Evolutionary conservation across 106 monocot genomes (phyloP).

Genomic region (Platanthera guangdongensis): DNA sequence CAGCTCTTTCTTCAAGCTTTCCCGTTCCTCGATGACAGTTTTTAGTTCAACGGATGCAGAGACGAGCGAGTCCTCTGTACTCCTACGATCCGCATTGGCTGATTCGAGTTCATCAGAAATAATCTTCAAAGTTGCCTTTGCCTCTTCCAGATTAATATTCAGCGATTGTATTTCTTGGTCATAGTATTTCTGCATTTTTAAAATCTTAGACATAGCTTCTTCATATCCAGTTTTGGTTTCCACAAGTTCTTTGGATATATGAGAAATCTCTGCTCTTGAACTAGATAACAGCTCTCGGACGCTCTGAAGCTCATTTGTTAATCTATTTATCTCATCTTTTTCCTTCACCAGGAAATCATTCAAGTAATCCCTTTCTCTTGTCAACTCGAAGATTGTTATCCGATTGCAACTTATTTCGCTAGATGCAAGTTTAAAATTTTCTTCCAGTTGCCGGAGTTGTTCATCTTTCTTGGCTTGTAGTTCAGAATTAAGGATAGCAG

Average conservation of each 20-base stretch:
- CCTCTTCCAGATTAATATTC: conserved; percentile 36
- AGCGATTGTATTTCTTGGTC: conserved; percentile 13
- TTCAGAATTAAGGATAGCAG: conserved; percentile 32
- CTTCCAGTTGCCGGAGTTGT: conserved; percentile 36
- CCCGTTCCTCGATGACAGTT: conserved; percentile 32
- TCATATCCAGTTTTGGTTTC: conserved; percentile 15
- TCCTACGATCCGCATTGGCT: conserved; percentile 31
- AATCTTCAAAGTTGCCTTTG: conserved; percentile 31
- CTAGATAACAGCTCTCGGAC: conserved; percentile 29
- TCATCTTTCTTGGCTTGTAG: conserved; percentile 56
- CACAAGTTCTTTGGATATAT: conserved; percentile 10
- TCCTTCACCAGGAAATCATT: conserved; percentile 45
- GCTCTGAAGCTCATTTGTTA: conserved; percentile 43
- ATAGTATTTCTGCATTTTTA: conserved; percentile 10
- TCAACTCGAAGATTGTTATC: conserved; percentile 29
- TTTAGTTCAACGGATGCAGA: conserved; percentile 38
- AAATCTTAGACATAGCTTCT: conserved; percentile 9
- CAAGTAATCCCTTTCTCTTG: conserved; percentile 49
- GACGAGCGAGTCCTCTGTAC: conserved; percentile 39
- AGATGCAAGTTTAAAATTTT: conserved; percentile 36
- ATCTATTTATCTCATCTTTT: conserved; percentile 14
- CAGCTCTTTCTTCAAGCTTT: conserved; percentile 60
- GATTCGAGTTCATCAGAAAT: conserved; percentile 57
- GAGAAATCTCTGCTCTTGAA: conserved; percentile 32
- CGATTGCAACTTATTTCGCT: conserved; percentile 25